Evolutionary conservation across 2,329 filamentous ascomycete genomes (phyloP), one percentile per base, ranked within the genome.

Genomic region (Aspergillus carbonarius): DNA sequence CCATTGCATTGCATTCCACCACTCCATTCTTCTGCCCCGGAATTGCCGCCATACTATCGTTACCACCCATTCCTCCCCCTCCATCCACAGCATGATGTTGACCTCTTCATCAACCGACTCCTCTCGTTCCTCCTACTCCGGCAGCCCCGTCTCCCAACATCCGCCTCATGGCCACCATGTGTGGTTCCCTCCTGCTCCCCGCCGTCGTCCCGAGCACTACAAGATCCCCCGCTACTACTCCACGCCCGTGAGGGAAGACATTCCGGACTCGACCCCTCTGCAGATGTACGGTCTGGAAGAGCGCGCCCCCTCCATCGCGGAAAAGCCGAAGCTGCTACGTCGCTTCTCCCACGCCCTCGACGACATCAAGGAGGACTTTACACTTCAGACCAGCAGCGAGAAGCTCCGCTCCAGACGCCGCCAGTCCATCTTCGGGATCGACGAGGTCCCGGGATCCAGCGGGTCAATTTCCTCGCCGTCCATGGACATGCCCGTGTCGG

Each of bases 291-390:
- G 73, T 58, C 60, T 71, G 46, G 72, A 74, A 48, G 65, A 70
- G 58, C 71, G 73, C 53, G 68, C 69, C 27, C 68, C 70, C 32
- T 75, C 72, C 5, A 68, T 74, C 54, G 49, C 58, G 23, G 63
- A 70, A 42, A 67, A 65, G 37, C 69, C 69, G 32, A 68, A 66
- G 25, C 64, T 72, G 17, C 53, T 74, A 23, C 65, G 60, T 44
- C 68, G 72, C 39, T 64, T 75, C 52, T 75, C 72, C n/a, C 66
- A 74, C 56, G 72, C 69, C 44, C 69, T 75, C 44, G 72, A 68
- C 56, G 72, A 74, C 51, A 74, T 74, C 59, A 71, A 70, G 27
- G 72, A 74, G 57, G 71, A 74, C 54, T 62, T 72, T 18, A 62
- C 69, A 9, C 60, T 68, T 12, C 63, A 70, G 32, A 54, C 54